Base-by-base conservation (phyloP, 2,329 filamentous ascomycete species). In the Fusarium aywerte region DNA sequence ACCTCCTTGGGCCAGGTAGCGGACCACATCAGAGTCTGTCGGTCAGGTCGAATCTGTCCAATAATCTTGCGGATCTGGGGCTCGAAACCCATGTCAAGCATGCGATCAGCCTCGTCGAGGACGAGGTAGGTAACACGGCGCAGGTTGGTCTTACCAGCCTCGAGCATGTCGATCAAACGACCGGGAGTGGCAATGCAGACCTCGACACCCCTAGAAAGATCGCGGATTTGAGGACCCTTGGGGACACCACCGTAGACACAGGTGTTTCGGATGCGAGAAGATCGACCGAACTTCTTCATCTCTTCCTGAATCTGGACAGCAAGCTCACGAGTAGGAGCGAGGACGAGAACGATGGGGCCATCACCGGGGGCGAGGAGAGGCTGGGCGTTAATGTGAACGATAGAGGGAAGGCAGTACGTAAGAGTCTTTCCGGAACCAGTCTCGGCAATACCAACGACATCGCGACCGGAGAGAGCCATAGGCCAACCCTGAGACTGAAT, bases 71-170 rank as follows among this genome's bases (percentile, higher is more conserved):
- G 93, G 76, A 99, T 98, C 81, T 98, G 96, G 71, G 96, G 96
- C 84, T 99, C 96, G 83, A 99, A 98, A 89, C 96, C 96, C 96
- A 99, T 99, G 84, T 99, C 96, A 79, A 99, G 87, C 96, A 99
- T 99, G 77, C 96, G 95, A 83, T 99, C 96, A 79, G 96, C 96
- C 85, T 99, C 96, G 76, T 99, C 96, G 68, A 99, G 93, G 72
- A 98, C 96, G 58, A 99, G 86, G 83, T 99, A 99, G 57, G 96
- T 99, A 66, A 98, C 94, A 80, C 96, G 93, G 71, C 95, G 95
- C 68, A 99, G 89, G 84, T 99, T 98, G 75, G 96, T 99, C 86
- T 96, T 97, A 80, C 94, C 95, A 72, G 93, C 92, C 82, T 98
- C 96, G 31, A 99, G 88, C 93, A 98, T 97, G 76, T 99, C 96